phyloP scores from a whole-genome alignment of 75 land plant species.

The Cryptomeria japonica region DNA sequence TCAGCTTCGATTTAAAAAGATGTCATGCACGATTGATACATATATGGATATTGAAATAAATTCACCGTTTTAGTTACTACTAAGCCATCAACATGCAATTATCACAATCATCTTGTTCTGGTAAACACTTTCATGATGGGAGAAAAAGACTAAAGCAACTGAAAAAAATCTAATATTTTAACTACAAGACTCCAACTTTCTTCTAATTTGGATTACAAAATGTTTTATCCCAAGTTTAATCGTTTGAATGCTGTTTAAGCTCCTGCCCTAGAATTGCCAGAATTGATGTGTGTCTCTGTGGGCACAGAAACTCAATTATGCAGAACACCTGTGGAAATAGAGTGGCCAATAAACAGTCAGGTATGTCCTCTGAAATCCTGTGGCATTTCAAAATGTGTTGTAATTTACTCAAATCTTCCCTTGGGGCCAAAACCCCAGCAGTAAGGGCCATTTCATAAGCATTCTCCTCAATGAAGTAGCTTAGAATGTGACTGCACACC shows the following conservation, averaged over 20 bases:
- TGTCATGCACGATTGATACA: neutral
- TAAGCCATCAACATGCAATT: neutral
- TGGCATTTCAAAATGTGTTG: neutral
- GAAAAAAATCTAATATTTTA: neutral
- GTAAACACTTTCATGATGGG: neutral
- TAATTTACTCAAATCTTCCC: neutral
- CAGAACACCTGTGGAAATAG: neutral
- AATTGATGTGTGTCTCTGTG: neutral
- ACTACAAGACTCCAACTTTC: neutral
- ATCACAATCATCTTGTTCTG: neutral
- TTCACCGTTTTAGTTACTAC: neutral
- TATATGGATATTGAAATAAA: neutral
- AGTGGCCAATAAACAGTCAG: neutral
- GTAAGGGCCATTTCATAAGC: neutral
- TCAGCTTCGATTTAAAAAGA: neutral
- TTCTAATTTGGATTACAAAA: neutral
- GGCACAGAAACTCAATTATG: neutral
- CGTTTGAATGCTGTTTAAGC: neutral
- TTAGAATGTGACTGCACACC: neutral
- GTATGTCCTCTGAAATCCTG: neutral
- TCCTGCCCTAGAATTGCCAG: neutral
- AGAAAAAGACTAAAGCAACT: neutral
- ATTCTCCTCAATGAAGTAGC: neutral
- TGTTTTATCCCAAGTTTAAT: neutral
- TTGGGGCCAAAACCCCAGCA: neutral